Evolutionary conservation across 2,329 filamentous ascomycete genomes (phyloP), one percentile per base, ranked within the genome.

Genomic region (Blastomyces percursus): DNA sequence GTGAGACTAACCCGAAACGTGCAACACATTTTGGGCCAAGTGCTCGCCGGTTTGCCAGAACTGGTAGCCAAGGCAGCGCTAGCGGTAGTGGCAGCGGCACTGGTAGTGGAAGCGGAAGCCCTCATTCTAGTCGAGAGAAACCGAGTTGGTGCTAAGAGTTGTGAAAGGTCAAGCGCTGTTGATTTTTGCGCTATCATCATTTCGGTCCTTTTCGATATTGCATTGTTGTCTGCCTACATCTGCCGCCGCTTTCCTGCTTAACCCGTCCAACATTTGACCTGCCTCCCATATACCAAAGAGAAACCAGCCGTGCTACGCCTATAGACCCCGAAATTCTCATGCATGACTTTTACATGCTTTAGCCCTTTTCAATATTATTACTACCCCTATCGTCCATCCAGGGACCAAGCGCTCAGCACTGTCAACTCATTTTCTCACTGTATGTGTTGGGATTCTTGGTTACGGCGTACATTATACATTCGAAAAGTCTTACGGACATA

Each of bases 21-120:
- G 51, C 67, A 48, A 68, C 72, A 16, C 74, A 75, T 62, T 69
- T 71, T 56, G 73, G 71, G 63, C 72, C 71, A 21, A 71, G 70
- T 60, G 67, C 74, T 59, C 77, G 74, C 50, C 73, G 76, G 54
- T 76, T 75, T 60, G 72, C 72, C 42, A 71, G 74, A 67, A 72
- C 70, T 44, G 78, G 75, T 59, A 82, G 79, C 69, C 77, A 79
- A 64, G 78, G 76, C 59, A 82, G 80, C 66, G 79, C 79, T 56
- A 69, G 66, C 38, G 74, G 74, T 38, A 67, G 69, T 27, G 66
- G 64, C 11, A 71, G 71, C 71, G 73, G 78, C 65, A 76, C 77
- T 71, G 64, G 79, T 69, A 71, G 77, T 69, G 70, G 73, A 60
- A 74, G 71, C 61, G 73, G 71, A 61, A 78, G 76, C 67, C 76